Conservation (phyloP, 1,139 yeast genomes). For the Kodamaea suecica region DNA sequence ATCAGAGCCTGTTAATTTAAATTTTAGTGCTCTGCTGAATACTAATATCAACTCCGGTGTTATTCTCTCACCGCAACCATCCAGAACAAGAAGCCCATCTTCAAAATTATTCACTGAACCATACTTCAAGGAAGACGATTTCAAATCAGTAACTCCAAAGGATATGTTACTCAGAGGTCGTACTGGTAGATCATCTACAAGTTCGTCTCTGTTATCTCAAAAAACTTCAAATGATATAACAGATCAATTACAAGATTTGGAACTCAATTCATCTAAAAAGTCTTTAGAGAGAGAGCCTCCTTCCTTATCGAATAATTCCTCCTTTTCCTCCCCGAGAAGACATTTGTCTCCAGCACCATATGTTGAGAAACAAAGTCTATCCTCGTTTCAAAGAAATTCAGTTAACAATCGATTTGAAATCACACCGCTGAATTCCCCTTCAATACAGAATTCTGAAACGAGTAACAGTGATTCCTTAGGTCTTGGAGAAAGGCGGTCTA, state of each 20-base stretch:
- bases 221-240: constrained; percentile 23
- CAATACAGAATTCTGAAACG: constrained; percentile 15
- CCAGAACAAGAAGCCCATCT: constrained; percentile 29
- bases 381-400: constrained; percentile 55
- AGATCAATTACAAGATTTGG: constrained; percentile 30
- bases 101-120: constrained; percentile 39
- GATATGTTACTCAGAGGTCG: constrained; percentile 37
- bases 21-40: not conserved
- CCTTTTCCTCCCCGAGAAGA: constrained; percentile 50
- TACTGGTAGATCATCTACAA: constrained; percentile 9
- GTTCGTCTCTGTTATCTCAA: constrained; percentile 14
- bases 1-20: constrained; percentile 6
- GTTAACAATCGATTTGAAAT: constrained; percentile 19
- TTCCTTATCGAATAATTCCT: constrained; percentile 27
- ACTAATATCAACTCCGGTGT: constrained; percentile 8
- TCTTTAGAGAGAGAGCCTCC: constrained; percentile 13
- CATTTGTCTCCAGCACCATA: constrained; percentile 54
- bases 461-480: constrained; percentile 8
- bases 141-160: constrained; percentile 35
- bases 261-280: constrained; percentile 16
- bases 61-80: constrained; percentile 34
- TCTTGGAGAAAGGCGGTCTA: constrained; percentile 16
- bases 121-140: constrained; percentile 31
- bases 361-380: constrained; percentile 46
- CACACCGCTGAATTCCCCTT: constrained; percentile 50